Evolutionary conservation across 257 asterid genomes (phyloP).

Genomic region (Petrea volubilis): DNA sequence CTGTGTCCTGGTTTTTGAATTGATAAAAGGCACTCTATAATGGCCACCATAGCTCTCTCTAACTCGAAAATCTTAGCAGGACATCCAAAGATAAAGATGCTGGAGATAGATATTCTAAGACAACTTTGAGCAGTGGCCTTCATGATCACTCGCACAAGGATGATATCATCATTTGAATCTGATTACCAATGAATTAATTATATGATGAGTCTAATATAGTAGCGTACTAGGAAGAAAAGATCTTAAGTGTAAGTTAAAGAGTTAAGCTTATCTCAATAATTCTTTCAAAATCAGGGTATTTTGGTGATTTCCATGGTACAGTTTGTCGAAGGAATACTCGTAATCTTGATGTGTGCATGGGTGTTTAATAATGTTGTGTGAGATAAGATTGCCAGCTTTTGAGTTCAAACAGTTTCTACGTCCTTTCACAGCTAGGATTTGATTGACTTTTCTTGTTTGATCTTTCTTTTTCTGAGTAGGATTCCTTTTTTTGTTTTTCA

Average conservation of each 20-base stretch:
- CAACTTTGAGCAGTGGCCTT: not conserved
- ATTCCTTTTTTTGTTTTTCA: not conserved
- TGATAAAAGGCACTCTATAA: not conserved
- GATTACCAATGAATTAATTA: not conserved
- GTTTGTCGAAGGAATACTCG: not conserved
- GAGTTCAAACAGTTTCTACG: not conserved
- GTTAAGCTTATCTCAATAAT: not conserved
- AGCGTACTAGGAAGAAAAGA: not conserved
- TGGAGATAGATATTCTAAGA: not conserved
- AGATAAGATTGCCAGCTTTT: not conserved
- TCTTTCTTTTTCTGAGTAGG: not conserved
- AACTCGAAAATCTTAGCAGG: not conserved
- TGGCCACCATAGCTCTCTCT: not conserved
- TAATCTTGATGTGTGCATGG: not conserved
- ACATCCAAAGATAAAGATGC: not conserved
- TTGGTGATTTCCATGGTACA: not conserved
- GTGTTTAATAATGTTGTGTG: not conserved
- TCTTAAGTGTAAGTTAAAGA: not conserved
- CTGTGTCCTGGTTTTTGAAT: not conserved
- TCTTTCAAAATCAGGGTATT: not conserved
- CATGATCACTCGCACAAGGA: conserved; percentile 6
- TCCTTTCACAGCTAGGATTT: not conserved
- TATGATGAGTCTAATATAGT: not conserved
- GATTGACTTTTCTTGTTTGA: not conserved
- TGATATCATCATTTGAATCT: not conserved